Evolutionary conservation across 352 stramenopile genomes (phyloP).

Genomic region (Globisporangium irregulare): DNA sequence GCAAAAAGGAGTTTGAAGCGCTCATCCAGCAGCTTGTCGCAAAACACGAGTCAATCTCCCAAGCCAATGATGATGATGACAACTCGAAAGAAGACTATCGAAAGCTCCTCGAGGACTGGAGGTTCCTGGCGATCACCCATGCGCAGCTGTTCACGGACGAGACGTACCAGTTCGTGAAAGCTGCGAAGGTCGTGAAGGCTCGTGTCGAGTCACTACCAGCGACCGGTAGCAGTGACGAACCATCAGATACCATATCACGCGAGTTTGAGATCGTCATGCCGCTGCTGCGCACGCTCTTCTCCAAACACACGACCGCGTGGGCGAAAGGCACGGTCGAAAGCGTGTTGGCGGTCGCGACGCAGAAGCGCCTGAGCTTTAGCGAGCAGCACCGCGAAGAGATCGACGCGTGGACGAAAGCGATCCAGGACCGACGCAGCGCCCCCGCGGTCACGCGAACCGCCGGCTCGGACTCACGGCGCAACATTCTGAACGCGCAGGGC

Average conservation of each 20-base stretch:
- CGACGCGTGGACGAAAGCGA: conserved; percentile 61
- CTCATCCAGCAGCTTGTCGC: conserved; percentile 40
- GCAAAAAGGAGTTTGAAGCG: conserved; percentile 49
- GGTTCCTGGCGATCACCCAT: conserved; percentile 56
- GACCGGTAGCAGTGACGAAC: conserved; percentile 3
- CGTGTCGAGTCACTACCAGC: conserved; percentile 38
- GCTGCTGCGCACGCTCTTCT: conserved; percentile 56
- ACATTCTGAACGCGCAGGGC: conserved; percentile 39
- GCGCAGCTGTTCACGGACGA: conserved; percentile 76
- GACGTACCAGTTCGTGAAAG: conserved; percentile 76
- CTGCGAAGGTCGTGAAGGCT: conserved; percentile 54
- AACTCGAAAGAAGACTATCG: conserved; percentile 8
- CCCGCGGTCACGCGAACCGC: conserved; percentile 32
- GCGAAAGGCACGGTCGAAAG: conserved; percentile 58
- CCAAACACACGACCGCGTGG: conserved; percentile 49
- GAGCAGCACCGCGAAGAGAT: conserved; percentile 47
- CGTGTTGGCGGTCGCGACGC: conserved; percentile 50
- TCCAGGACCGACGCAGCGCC: conserved; percentile 48
- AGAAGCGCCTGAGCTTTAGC: conserved; percentile 49
- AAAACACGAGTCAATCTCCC: conserved; percentile 29
- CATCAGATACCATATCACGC: conserved; percentile 4
- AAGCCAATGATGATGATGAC: conserved; percentile 5
- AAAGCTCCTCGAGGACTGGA: conserved; percentile 39
- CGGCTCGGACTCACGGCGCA: conserved; percentile 61
- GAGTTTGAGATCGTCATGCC: conserved; percentile 51